A percentile compares a stretch with the other conserved stretches of the same genome.
Conservation (phyloP, 2,329 filamentous ascomycete species). For the Tolypocladium capitatum region DNA sequence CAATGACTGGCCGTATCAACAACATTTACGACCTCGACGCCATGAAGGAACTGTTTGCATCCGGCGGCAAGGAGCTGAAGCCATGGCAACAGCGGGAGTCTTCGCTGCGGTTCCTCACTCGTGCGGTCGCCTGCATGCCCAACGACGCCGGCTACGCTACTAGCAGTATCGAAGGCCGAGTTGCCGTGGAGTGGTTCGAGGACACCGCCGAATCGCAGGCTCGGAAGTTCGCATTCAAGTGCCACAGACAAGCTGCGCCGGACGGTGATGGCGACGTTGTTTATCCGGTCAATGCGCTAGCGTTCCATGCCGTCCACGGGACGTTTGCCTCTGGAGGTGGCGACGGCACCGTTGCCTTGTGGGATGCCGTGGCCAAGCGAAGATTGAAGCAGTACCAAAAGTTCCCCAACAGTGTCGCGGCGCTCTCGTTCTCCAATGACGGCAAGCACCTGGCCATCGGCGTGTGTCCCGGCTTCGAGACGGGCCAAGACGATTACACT, state of each 20-base stretch:
- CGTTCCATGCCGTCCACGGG: conserved; percentile 71
- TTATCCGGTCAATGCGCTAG: conserved; percentile 80
- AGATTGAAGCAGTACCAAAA: conserved; percentile 82
- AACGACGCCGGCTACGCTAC: conserved; percentile 90
- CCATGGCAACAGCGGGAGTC: conserved; percentile 93
- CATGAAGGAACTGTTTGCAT: conserved; percentile 41
- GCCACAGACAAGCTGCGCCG: conserved; percentile 65
- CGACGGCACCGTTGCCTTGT: conserved; percentile 82
- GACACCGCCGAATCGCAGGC: conserved; percentile 75
- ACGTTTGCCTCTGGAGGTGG: conserved; percentile 85
- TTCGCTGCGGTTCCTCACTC: conserved; percentile 89
- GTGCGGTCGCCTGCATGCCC: conserved; percentile 90
- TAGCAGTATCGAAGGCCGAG: conserved; percentile 83
- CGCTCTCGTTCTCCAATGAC: conserved; percentile 62
- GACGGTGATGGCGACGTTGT: conserved; percentile 63
- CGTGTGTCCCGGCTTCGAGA: conserved; percentile 80
- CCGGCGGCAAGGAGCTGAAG: conserved; percentile 37
- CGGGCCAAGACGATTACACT: conserved; percentile 64
- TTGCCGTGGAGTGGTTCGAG: conserved; percentile 97
- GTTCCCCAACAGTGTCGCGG: conserved; percentile 65
- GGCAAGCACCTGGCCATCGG: conserved; percentile 69
- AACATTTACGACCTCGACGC: conserved; percentile 83
- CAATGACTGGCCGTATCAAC: conserved; percentile 87
- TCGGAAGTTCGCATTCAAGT: conserved; percentile 97
- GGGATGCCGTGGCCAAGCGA: conserved; percentile 85